Percentiles rank a stretch among this genome's conserved stretches.
phyloP scores from a whole-genome alignment of 768 basidiomycete species.

The Chalciporus piperatus region DNA sequence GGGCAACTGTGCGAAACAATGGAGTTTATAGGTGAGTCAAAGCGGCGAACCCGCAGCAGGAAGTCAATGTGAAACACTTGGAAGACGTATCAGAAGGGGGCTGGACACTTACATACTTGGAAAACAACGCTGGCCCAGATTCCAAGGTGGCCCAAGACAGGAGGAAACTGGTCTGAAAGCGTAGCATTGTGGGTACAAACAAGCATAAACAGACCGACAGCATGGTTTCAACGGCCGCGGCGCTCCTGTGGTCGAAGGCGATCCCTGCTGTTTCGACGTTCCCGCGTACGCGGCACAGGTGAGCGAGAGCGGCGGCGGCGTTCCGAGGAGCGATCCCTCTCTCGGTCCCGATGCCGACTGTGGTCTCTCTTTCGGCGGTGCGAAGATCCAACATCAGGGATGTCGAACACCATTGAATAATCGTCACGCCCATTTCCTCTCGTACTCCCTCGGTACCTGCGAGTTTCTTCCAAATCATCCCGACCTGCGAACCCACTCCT shows the following conservation, averaged over 20 bases:
- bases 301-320: conserved; percentile 26
- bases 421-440: conserved; percentile 30
- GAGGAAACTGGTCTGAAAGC: conserved; percentile 2
- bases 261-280: conserved; percentile 28
- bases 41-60: neutral
- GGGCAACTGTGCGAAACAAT: neutral
- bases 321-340: conserved; percentile 25
- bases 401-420: conserved; percentile 86
- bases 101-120: conserved; percentile 22
- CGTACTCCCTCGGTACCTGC: conserved; percentile 51
- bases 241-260: conserved; percentile 39
- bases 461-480: conserved; percentile 70
- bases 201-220: conserved; percentile 18
- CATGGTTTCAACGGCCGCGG: conserved; percentile 1
- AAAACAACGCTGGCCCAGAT: conserved; percentile 7
- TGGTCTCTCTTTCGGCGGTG: conserved; percentile 46
- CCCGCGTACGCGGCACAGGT: conserved; percentile 16
- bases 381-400: conserved; percentile 39
- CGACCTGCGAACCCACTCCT: conserved; percentile 62
- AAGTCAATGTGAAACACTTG: neutral
- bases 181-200: conserved; percentile 17
- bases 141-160: conserved; percentile 17
- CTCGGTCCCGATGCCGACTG: conserved; percentile 49
- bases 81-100: neutral
- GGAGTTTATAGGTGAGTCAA: conserved; percentile 25